phyloP scores from a whole-genome alignment of 768 basidiomycete species.

The Suillus variegatus region DNA sequence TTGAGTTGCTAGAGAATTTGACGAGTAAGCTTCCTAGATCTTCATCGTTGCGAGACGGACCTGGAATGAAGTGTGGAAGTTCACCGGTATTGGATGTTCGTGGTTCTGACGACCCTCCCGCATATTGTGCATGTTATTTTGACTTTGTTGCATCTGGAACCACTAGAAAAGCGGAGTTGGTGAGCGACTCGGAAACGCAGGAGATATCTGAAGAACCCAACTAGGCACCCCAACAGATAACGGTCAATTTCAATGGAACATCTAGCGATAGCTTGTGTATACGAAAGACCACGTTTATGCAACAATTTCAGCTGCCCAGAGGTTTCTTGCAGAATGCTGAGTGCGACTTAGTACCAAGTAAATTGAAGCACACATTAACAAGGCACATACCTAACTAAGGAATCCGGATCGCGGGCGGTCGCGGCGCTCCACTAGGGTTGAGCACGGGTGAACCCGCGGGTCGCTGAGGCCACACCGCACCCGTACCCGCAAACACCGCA shows the following conservation, averaged over 20 bases:
- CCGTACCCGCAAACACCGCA: too few species aligned
- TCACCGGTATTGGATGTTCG: slow-evolving; percentile 27
- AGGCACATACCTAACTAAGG: slow-evolving; percentile 5
- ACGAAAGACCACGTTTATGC: not conserved
- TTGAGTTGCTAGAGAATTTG: slow-evolving; percentile 22
- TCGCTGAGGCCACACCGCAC: too few species aligned
- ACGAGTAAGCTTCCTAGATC: not conserved
- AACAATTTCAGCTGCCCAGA: not conserved
- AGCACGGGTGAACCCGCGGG: too few species aligned
- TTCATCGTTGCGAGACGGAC: slow-evolving; percentile 10
- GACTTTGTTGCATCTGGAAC: not conserved
- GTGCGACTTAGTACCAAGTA: too few species aligned
- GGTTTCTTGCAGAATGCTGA: not conserved
- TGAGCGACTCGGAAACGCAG: not conserved
- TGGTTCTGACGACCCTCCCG: slow-evolving; percentile 11
- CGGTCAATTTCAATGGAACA: not conserved
- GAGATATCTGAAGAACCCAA: not conserved
- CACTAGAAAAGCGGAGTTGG: not conserved
- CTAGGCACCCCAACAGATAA: not conserved
- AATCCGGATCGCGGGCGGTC: not conserved
- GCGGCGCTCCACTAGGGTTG: not conserved
- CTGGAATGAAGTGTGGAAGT: slow-evolving; percentile 28
- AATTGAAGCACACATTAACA: not conserved
- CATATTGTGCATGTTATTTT: not conserved
- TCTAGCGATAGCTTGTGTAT: not conserved